Percentiles rank a stretch among this genome's conserved stretches.
phyloP scores from a whole-genome alignment of 192 early-diverging fungal species.

The Umbelopsis isabellina region DNA sequence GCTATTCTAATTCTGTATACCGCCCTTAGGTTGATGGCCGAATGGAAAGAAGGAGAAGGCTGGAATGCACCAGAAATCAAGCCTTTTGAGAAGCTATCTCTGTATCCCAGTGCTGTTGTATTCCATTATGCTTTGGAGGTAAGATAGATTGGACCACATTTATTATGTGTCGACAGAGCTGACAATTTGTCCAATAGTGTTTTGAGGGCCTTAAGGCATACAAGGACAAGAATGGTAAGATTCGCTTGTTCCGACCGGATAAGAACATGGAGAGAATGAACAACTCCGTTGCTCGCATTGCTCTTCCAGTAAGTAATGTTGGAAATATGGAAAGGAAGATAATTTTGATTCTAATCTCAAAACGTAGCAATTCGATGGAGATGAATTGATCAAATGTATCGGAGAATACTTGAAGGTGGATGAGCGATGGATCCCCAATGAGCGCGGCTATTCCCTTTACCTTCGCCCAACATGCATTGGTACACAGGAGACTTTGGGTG shows the following conservation, averaged over 20 bases:
- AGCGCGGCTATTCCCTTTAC: conserved; percentile 92
- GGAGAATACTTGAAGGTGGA: conserved; percentile 82
- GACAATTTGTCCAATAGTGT: conserved; percentile 46
- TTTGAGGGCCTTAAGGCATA: conserved; percentile 96
- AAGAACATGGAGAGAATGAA: conserved; percentile 96
- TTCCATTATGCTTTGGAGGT: conserved; percentile 92
- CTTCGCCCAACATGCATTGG: conserved; percentile 92
- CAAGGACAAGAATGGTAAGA: conserved; percentile 84
- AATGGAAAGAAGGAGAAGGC: conserved; percentile 76
- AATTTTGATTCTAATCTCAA: neutral
- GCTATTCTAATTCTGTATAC: neutral
- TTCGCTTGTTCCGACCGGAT: conserved; percentile 94
- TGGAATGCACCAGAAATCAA: conserved; percentile 87
- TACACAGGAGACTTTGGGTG: conserved; percentile 84
- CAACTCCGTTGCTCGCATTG: conserved; percentile 75
- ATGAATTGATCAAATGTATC: conserved; percentile 82
- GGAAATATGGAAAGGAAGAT: neutral
- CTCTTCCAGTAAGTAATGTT: conserved; percentile 69
- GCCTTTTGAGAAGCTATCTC: conserved; percentile 78
- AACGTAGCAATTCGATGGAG: conserved; percentile 64
- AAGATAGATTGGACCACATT: neutral
- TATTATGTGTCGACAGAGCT: neutral
- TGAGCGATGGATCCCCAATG: conserved; percentile 86
- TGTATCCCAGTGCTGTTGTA: conserved; percentile 86
- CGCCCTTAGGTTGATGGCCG: conserved; percentile 57